Percentiles rank a stretch among this genome's conserved stretches.
phyloP scores from a whole-genome alignment of 306 rosid species.

The Cajanus cajan region DNA sequence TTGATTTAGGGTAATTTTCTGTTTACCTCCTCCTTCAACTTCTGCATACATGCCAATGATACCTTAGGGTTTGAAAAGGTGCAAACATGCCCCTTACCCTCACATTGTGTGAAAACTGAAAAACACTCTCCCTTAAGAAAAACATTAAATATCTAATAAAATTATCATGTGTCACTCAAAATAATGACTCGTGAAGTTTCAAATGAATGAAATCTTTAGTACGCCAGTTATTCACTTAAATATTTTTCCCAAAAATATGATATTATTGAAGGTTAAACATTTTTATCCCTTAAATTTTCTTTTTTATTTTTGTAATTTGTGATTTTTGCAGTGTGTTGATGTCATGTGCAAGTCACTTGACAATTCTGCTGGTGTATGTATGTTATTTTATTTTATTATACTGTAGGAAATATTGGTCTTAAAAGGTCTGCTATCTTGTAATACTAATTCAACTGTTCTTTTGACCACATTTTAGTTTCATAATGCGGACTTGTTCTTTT shows the following conservation, averaged over 20 bases:
- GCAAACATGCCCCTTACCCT: neutral
- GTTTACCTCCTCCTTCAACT: neutral
- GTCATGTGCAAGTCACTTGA: too few relatives aligned
- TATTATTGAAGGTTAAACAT: neutral
- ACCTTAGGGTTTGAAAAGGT: neutral
- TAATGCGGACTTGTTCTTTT: constrained; percentile 17
- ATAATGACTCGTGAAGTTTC: neutral
- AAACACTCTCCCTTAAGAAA: neutral
- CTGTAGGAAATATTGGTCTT: neutral
- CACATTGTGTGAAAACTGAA: neutral
- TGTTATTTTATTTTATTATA: neutral
- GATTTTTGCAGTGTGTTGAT: neutral
- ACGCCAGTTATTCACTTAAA: neutral
- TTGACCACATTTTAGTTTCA: neutral
- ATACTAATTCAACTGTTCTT: neutral
- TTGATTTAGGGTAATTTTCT: constrained; percentile 8
- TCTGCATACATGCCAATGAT: neutral
- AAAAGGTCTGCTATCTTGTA: neutral
- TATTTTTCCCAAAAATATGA: neutral
- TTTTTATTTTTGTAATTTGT: neutral
- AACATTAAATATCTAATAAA: neutral
- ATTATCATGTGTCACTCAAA: neutral
- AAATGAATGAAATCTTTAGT: neutral
- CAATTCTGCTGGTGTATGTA: too few relatives aligned
- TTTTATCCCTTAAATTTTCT: neutral